phyloP scores from a whole-genome alignment of 805 yeast species.

The Candida argentea region DNA sequence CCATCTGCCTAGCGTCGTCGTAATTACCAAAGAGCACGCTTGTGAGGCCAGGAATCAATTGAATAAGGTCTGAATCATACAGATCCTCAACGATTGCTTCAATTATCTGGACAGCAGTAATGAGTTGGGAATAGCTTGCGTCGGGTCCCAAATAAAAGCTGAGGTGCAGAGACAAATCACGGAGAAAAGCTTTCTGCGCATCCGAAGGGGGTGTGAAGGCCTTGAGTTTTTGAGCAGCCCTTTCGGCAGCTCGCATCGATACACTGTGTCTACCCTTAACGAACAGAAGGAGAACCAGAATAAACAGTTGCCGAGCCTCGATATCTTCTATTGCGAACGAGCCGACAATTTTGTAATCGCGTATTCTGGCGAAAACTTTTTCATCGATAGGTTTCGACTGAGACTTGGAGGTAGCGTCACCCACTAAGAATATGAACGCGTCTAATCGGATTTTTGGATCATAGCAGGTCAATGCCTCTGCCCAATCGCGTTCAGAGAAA shows the following conservation, averaged over 20 bases:
- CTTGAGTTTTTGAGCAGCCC: too few species aligned
- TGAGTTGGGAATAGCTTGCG: constrained; percentile 34
- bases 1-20: constrained; percentile 58
- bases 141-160: too few species aligned
- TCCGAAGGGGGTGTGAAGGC: too few species aligned
- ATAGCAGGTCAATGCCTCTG: constrained; percentile 36
- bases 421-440: constrained; percentile 51
- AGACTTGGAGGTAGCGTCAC: constrained; percentile 36
- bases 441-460: constrained; percentile 35
- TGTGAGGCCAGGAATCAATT: constrained; percentile 38
- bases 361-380: constrained; percentile 34
- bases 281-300: constrained; percentile 52
- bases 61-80: constrained; percentile 34
- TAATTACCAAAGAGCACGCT: constrained; percentile 61
- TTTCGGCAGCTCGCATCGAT: constrained; percentile 56
- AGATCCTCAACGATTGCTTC: constrained; percentile 5
- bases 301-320: constrained; percentile 57
- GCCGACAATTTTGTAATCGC: constrained; percentile 27
- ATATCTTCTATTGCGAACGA: constrained; percentile 45
- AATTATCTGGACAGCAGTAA: constrained; percentile 10
- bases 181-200: too few species aligned
- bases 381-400: constrained; percentile 43
- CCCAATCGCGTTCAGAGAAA: constrained; percentile 9
- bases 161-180: too few species aligned
- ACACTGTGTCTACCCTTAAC: constrained; percentile 52